phyloP scores from a whole-genome alignment of 83 land plant genomes.

The Thuja plicata region DNA sequence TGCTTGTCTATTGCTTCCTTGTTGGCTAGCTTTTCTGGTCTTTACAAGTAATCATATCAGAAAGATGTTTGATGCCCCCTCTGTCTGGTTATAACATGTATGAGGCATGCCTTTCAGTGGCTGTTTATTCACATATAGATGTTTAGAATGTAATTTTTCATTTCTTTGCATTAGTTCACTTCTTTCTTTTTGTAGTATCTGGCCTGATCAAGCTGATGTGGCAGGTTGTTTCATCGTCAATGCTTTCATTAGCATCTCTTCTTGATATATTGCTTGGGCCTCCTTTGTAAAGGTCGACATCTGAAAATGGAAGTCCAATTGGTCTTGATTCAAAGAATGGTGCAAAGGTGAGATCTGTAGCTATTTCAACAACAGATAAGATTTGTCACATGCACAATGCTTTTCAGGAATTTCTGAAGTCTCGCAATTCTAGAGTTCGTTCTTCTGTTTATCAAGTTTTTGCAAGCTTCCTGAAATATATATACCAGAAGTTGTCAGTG shows the following conservation, averaged over 20 bases:
- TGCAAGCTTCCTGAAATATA: conserved; percentile 62
- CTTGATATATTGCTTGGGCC: conserved; percentile 59
- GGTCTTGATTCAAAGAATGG: conserved; percentile 40
- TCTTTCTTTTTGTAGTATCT: background rate
- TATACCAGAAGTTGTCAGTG: conserved; percentile 58
- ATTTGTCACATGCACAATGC: conserved; percentile 58
- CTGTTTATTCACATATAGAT: background rate
- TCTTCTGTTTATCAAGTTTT: conserved; percentile 75
- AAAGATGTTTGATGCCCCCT: background rate
- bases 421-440: conserved; percentile 63
- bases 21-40: background rate
- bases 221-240: conserved; percentile 86
- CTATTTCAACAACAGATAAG: conserved; percentile 54
- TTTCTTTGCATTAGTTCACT: too few relatives aligned
- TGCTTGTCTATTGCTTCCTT: background rate
- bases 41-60: background rate
- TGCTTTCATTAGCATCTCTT: conserved; percentile 85
- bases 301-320: conserved; percentile 23
- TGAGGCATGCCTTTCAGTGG: background rate
- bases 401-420: conserved; percentile 69
- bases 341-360: conserved; percentile 49
- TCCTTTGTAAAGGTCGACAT: conserved; percentile 27
- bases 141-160: background rate
- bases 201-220: background rate
- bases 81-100: background rate